Evolutionary conservation across 75 land plant genomes (phyloP).

Genomic region (Pseudotsuga menziesii): DNA sequence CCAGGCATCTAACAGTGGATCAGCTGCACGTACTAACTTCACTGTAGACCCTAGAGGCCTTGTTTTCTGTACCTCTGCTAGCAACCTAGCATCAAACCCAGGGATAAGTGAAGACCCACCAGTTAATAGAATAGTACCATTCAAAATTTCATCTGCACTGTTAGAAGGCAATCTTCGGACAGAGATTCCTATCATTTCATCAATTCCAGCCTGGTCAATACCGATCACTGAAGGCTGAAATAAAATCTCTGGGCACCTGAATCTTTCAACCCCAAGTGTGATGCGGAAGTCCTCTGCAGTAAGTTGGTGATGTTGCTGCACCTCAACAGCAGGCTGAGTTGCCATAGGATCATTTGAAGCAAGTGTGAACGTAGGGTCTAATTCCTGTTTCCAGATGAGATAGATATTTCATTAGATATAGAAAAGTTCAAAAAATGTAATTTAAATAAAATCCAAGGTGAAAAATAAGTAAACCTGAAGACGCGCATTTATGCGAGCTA

Average conservation of each 20-base stretch:
- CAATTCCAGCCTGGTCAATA: slow-evolving; percentile 81
- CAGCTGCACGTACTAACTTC: slow-evolving; percentile 54
- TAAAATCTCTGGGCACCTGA: slow-evolving; percentile 87
- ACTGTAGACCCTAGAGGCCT: slow-evolving; percentile 73
- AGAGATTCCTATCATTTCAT: slow-evolving; percentile 74
- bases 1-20: slow-evolving; percentile 95
- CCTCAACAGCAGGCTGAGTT: slow-evolving; percentile 24
- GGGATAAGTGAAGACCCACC: slow-evolving; percentile 82
- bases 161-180: slow-evolving; percentile 53
- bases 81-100: slow-evolving; percentile 67
- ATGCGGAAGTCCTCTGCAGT: slow-evolving; percentile 89
- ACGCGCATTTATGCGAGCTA: slow-evolving; percentile 60
- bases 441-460: neutral
- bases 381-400: slow-evolving; percentile 29
- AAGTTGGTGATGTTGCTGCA: slow-evolving; percentile 52
- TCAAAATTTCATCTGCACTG: slow-evolving; percentile 19
- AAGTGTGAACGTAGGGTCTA: slow-evolving; percentile 53
- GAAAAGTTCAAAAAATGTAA: neutral
- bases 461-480: slow-evolving; percentile 58
- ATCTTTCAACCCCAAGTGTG: slow-evolving; percentile 78
- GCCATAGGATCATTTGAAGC: slow-evolving; percentile 14
- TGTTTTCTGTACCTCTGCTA: slow-evolving; percentile 62
- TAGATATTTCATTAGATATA: neutral
- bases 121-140: slow-evolving; percentile 67
- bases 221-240: slow-evolving; percentile 81